Percentiles rank a stretch among this genome's conserved stretches.
Conservation (phyloP, 1,284 basidiomycete species). For the Puccinia horiana region DNA sequence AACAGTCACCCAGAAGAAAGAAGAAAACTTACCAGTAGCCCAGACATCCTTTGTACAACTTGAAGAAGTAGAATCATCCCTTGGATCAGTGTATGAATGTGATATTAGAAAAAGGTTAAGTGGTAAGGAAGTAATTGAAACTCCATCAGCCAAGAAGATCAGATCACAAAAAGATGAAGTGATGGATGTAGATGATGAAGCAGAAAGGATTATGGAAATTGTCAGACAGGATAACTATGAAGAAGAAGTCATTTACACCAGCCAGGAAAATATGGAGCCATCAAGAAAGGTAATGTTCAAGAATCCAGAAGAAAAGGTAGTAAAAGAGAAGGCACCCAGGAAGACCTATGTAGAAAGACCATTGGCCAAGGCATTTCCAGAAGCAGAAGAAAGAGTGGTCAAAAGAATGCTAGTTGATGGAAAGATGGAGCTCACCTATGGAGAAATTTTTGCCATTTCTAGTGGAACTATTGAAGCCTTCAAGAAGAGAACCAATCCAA, state of each 20-base stretch:
- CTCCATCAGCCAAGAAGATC: neutral
- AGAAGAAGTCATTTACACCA: neutral
- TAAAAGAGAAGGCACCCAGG: neutral
- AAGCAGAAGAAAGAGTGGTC: neutral
- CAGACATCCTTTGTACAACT: constrained; percentile 3
- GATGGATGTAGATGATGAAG: neutral
- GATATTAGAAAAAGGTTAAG: neutral
- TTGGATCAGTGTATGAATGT: neutral
- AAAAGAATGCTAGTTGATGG: neutral
- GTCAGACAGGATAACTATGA: neutral
- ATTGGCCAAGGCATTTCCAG: neutral
- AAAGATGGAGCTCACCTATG: neutral
- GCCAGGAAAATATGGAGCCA: neutral
- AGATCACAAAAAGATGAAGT: neutral
- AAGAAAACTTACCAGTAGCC: neutral
- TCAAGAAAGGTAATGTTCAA: neutral
- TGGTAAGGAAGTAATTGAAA: neutral
- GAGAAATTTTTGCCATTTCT: neutral
- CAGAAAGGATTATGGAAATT: constrained; percentile 2
- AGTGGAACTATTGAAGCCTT: neutral
- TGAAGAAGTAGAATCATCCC: neutral
- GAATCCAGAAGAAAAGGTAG: neutral
- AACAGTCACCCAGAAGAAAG: neutral
- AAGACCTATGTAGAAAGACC: constrained; percentile 9
- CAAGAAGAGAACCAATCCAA: neutral